phyloP scores from a whole-genome alignment of 345 rosid genomes.

The Geranium rotundifolium region DNA sequence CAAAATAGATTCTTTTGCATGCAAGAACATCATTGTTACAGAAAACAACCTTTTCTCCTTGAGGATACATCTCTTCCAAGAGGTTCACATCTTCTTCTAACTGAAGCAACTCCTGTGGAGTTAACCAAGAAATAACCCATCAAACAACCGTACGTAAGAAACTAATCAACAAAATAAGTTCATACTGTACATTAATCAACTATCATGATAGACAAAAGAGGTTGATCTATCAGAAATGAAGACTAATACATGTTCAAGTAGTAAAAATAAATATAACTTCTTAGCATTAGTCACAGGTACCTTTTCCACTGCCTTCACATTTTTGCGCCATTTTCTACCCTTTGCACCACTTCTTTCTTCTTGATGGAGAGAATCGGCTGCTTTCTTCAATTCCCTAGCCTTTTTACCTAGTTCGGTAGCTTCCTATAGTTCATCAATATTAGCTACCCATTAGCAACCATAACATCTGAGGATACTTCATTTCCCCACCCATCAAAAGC shows the following conservation, averaged over 20 bases:
- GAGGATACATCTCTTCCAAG: constrained; percentile 95
- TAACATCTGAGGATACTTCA: constrained; percentile 3
- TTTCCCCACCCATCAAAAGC: background rate
- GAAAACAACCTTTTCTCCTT: constrained; percentile 80
- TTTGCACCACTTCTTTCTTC: constrained; percentile 93
- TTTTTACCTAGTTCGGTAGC: constrained; percentile 98
- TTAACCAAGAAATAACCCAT: constrained; percentile 9
- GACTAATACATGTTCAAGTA: background rate
- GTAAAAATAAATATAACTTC: background rate
- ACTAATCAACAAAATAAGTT: background rate
- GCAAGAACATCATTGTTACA: background rate
- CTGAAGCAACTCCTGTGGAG: constrained; percentile 71
- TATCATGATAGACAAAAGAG: background rate
- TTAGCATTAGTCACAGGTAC: constrained; percentile 16
- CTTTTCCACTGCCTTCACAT: constrained; percentile 92
- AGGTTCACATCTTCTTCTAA: constrained; percentile 96
- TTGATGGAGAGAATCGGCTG: constrained; percentile 89
- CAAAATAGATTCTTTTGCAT: constrained; percentile 1
- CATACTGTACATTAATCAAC: background rate
- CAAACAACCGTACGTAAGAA: background rate
- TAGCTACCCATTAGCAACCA: background rate
- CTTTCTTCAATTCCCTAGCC: constrained; percentile 89
- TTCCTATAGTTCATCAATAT: constrained; percentile 44
- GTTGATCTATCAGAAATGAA: background rate
- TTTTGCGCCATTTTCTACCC: constrained; percentile 95